Evolutionary conservation across 371 early-diverging fungal genomes (phyloP).

Genomic region (Parasitella parasitica): DNA sequence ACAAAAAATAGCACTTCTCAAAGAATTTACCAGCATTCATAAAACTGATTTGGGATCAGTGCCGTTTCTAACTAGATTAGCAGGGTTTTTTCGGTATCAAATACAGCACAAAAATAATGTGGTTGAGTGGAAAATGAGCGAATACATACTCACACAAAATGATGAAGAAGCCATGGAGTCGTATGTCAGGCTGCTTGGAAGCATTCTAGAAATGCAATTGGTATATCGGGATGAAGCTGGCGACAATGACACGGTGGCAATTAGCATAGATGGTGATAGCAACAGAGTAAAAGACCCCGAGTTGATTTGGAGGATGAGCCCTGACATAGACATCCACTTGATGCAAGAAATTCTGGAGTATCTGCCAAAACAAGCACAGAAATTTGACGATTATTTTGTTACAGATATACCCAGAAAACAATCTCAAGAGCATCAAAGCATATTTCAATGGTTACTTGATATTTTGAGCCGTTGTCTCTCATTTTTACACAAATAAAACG

Average conservation of each 20-base stretch:
- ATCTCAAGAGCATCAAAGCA: neutral
- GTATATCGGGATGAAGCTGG: constrained; percentile 12
- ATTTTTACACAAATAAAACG: neutral
- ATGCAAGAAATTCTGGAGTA: neutral
- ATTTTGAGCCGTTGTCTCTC: neutral
- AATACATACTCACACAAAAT: constrained; percentile 30
- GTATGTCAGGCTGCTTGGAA: constrained; percentile 20
- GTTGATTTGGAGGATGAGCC: constrained; percentile 28
- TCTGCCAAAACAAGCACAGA: neutral
- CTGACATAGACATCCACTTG: neutral
- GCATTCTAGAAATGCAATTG: constrained; percentile 23
- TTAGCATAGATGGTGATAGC: constrained; percentile 1
- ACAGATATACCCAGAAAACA: neutral
- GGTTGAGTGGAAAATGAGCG: constrained; percentile 29
- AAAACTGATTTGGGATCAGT: constrained; percentile 19
- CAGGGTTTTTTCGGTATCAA: constrained; percentile 25
- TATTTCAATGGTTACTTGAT: neutral
- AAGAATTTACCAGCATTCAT: constrained; percentile 14
- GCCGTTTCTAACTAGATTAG: constrained; percentile 24
- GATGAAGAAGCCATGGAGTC: constrained; percentile 24
- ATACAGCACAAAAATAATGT: constrained; percentile 7
- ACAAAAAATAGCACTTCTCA: constrained; percentile 20
- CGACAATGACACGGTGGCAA: neutral
- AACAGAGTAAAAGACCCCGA: neutral
- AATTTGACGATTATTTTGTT: neutral